Conservation (phyloP, 2,329 filamentous ascomycete genomes). For the Aschersonia sp. region DNA sequence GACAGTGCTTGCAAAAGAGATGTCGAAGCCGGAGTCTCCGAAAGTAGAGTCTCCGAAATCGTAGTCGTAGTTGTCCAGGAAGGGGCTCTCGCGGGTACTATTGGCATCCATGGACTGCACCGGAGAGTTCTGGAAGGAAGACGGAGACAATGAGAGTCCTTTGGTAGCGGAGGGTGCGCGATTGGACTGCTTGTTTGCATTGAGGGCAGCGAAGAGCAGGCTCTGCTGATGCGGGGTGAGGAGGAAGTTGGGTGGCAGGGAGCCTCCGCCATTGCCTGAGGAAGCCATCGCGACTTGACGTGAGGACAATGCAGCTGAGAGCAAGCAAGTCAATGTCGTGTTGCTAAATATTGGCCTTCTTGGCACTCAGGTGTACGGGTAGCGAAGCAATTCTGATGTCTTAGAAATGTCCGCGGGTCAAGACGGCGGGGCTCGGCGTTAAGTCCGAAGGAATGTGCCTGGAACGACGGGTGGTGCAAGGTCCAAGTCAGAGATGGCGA, state of each 20-base stretch:
- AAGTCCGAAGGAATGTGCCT: not conserved
- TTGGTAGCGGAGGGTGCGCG: slow-evolving; percentile 21
- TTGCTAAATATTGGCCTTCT: too few relatives aligned
- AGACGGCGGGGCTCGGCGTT: not conserved
- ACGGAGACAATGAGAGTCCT: slow-evolving; percentile 28
- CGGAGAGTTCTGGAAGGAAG: slow-evolving; percentile 34
- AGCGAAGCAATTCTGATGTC: not conserved
- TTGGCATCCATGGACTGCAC: slow-evolving; percentile 19
- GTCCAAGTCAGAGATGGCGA: not conserved
- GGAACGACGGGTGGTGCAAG: not conserved
- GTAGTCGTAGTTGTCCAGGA: slow-evolving; percentile 62
- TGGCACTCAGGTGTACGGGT: too few relatives aligned
- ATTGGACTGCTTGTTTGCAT: slow-evolving; percentile 42
- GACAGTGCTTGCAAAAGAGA: slow-evolving; percentile 28
- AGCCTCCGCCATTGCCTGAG: slow-evolving; percentile 25
- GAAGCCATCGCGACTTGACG: slow-evolving; percentile 29
- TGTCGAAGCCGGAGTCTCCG: slow-evolving; percentile 61
- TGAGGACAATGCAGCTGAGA: not conserved
- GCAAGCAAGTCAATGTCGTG: too few relatives aligned
- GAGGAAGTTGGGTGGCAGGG: slow-evolving; percentile 42
- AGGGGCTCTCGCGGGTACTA: slow-evolving; percentile 61
- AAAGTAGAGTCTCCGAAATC: slow-evolving; percentile 66
- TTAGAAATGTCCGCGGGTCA: not conserved
- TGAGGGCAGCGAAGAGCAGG: slow-evolving; percentile 60
- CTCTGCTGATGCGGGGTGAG: slow-evolving; percentile 65